A percentile compares a stretch with the other conserved stretches of the same genome.
Evolutionary conservation across 208 protist genomes (phyloP).

Genomic region (Leishmania braziliensis): DNA sequence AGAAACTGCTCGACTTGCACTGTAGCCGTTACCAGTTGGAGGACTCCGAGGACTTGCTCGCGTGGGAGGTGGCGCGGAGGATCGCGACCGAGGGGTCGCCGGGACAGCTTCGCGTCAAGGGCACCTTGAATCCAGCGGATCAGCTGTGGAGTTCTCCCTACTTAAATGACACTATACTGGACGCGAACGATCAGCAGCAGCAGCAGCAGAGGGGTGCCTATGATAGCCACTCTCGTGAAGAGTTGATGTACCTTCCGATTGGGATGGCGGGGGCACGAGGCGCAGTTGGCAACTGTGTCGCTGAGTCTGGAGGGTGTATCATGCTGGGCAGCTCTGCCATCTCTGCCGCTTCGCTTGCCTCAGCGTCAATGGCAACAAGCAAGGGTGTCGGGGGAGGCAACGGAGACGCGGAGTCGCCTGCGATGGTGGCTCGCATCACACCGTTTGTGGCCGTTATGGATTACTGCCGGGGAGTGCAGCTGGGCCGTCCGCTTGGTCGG

Average conservation of each 20-base stretch:
- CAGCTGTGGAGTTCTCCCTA: slow-evolving; percentile 33
- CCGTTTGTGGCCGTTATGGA: slow-evolving; percentile 66
- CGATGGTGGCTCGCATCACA: slow-evolving; percentile 1
- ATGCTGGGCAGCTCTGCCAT: slow-evolving; percentile 19
- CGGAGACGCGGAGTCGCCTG: neutral
- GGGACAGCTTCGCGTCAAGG: slow-evolving; percentile 16
- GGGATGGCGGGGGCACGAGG: slow-evolving; percentile 8
- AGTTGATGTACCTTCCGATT: slow-evolving; percentile 23
- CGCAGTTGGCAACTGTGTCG: slow-evolving; percentile 12
- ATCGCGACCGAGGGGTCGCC: slow-evolving; percentile 2
- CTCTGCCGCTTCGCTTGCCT: slow-evolving; percentile 16
- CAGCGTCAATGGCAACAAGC: neutral
- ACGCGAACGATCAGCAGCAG: neutral
- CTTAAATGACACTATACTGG: slow-evolving; percentile 21
- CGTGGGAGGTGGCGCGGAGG: slow-evolving; percentile 1
- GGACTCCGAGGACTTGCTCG: neutral
- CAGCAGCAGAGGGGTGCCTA: neutral
- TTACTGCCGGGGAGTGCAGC: slow-evolving; percentile 70
- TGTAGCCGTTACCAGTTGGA: slow-evolving; percentile 6
- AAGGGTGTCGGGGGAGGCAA: neutral
- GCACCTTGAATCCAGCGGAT: neutral
- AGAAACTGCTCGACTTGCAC: slow-evolving; percentile 29
- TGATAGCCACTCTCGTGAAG: neutral
- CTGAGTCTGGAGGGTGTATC: slow-evolving; percentile 16
- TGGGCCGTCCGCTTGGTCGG: slow-evolving; percentile 50